Conservation (phyloP, 768 basidiomycete genomes). For the Kwoniella heveanensis region DNA sequence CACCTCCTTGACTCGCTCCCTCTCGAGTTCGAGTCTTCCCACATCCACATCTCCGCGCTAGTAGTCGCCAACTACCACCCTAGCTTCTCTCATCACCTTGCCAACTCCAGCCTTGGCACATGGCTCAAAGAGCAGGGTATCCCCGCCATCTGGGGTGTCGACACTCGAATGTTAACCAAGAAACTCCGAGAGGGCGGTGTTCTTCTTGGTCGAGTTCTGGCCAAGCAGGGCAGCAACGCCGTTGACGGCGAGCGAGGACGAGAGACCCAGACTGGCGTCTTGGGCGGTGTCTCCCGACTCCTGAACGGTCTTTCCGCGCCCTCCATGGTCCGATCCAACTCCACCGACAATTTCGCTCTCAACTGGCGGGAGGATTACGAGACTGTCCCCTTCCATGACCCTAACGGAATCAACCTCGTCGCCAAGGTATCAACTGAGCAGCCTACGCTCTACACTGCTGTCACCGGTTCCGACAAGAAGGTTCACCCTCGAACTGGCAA, state of each 20-base stretch:
- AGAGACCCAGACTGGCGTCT: constrained; percentile 42
- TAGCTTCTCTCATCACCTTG: constrained; percentile 89
- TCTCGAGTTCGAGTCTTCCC: constrained; percentile 85
- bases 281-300: constrained; percentile 47
- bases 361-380: constrained; percentile 82
- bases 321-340: constrained; percentile 44
- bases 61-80: constrained; percentile 88
- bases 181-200: constrained; percentile 91
- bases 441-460: constrained; percentile 70
- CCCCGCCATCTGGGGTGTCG: constrained; percentile 92
- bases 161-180: constrained; percentile 96
- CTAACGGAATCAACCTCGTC: constrained; percentile 86
- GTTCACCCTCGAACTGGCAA: constrained; percentile 74
- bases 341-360: constrained; percentile 54
- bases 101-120: constrained; percentile 76
- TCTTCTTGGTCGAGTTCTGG: constrained; percentile 82
- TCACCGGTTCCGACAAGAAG: constrained; percentile 60
- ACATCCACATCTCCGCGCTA: constrained; percentile 89
- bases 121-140: constrained; percentile 96
- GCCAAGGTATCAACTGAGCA: constrained; percentile 76
- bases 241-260: constrained; percentile 41
- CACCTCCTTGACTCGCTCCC: constrained; percentile 56
- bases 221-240: constrained; percentile 61
- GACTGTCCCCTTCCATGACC: constrained; percentile 80
- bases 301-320: constrained; percentile 46